phyloP scores from a whole-genome alignment of 768 basidiomycete species.

The Termitomyces titanicus region DNA sequence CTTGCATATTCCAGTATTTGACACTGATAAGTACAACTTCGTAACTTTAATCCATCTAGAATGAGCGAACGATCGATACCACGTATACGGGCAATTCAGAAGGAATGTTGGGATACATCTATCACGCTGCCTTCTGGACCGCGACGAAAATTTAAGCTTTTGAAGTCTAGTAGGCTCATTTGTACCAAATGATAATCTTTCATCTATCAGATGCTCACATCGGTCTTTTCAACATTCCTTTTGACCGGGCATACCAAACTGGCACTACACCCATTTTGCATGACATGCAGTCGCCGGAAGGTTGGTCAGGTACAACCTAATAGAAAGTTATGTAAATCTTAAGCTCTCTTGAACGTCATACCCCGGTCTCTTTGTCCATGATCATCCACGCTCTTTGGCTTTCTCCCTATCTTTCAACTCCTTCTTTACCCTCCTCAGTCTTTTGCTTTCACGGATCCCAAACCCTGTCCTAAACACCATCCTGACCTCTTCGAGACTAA shows the following conservation, averaged over 20 bases:
- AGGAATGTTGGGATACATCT: conserved; percentile 82
- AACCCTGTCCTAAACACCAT: conserved; percentile 62
- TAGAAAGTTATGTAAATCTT: too few species aligned
- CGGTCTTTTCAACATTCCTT: too few species aligned
- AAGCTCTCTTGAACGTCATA: neutral
- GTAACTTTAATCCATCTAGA: conserved; percentile 36
- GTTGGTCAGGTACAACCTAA: too few species aligned
- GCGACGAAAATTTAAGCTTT: conserved; percentile 39
- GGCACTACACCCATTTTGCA: too few species aligned
- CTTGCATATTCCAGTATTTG: neutral
- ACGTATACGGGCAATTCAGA: conserved; percentile 83
- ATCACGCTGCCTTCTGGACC: conserved; percentile 83
- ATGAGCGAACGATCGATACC: conserved; percentile 75
- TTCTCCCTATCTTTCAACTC: conserved; percentile 34
- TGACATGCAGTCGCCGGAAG: too few species aligned
- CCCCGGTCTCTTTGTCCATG: neutral
- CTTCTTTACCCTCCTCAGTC: conserved; percentile 42
- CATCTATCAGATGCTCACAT: too few species aligned
- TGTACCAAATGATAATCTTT: neutral
- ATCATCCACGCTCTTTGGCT: conserved; percentile 17
- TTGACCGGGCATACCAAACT: too few species aligned
- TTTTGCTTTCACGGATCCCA: conserved; percentile 56
- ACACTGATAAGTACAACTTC: neutral
- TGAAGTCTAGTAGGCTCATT: neutral
- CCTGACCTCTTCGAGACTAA: conserved; percentile 66